Conservation (phyloP, 2,329 filamentous ascomycete species). For the Trichoderma sp. region DNA sequence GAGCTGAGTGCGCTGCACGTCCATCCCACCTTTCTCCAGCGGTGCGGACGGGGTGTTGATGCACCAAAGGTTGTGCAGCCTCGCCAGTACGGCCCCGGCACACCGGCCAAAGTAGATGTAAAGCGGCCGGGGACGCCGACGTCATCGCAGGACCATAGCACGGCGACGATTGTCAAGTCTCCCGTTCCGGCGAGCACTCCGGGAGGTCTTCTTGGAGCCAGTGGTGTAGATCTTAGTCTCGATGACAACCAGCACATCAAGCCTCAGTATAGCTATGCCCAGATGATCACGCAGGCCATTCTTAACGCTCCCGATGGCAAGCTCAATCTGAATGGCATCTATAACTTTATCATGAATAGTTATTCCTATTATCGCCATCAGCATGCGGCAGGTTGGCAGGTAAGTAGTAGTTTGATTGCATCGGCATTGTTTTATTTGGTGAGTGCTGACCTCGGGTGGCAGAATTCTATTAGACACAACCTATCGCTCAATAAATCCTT, state of each 20-base stretch:
- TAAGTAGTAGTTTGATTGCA: conserved; percentile 42
- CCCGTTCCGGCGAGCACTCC: conserved; percentile 37
- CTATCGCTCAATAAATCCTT: conserved; percentile 93
- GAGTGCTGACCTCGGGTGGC: background rate
- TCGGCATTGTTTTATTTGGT: background rate
- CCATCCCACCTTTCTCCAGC: conserved; percentile 66
- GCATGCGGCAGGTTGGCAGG: conserved; percentile 80
- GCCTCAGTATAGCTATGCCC: conserved; percentile 92
- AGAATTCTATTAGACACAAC: conserved; percentile 97
- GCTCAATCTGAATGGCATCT: conserved; percentile 87
- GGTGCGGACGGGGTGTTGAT: conserved; percentile 54
- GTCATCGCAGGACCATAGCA: conserved; percentile 38
- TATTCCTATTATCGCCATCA: conserved; percentile 94
- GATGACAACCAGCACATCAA: conserved; percentile 90
- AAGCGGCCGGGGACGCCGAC: conserved; percentile 61
- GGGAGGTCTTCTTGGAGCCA: conserved; percentile 40
- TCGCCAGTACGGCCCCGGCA: conserved; percentile 48
- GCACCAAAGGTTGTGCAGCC: conserved; percentile 31
- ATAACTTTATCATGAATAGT: conserved; percentile 84
- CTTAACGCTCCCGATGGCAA: conserved; percentile 83
- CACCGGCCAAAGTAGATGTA: conserved; percentile 60
- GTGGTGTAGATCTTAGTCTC: conserved; percentile 71
- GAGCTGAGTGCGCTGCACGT: conserved; percentile 66
- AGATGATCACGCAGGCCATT: conserved; percentile 96
- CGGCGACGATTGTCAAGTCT: conserved; percentile 29